Base-by-base conservation (phyloP, 345 rosid species). In the Eucalyptus erythrocorys region DNA sequence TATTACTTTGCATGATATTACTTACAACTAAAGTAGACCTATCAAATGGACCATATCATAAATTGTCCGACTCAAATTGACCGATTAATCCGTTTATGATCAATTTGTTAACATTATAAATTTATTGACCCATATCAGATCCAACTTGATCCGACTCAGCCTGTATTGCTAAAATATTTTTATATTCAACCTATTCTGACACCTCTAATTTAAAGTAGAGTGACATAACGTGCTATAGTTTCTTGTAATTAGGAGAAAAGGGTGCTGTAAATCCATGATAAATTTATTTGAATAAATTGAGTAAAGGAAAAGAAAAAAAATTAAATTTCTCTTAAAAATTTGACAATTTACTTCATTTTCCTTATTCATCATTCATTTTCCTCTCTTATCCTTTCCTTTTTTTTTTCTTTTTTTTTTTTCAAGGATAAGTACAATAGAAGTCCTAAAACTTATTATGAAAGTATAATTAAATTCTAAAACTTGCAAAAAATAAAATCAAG, bases 131-230 rank as follows among this genome's bases (percentile, higher is more conserved):
- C 2, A 51, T 51, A 50, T 50, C 4, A 1, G 1, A 50, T 3
- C 21, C 1, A 8, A 48, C 6, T 0, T 0, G 1, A 50, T 3
- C 21, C 1, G 21, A 48, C 6, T 0, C 0, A 5, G 1, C 7
- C 21, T 1, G 16, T 6, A 16, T 19, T 51, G 1, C 10, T 51
- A 51, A 0, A 51, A 19, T 1, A 51, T n/a, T n/a, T n/a, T n/a
- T n/a, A n/a, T n/a, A n/a, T 50, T 17, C 55, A 50, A 6, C 55
- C 9, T 50, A 50, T 50, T 17, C 0, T n/a, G 4, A 50, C 55
- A 50, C 55, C 8, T 50, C 22, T 50, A 17, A 50, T 7, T 19
- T 51, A 59, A 59, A 59, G 1, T 59, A 59, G 15, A 59, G 66
- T 2, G 1, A 3, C 32, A 27, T 27, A 5, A 13, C 4, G 3